Conservation (phyloP, 495 filamentous ascomycete species). For the Lindgomyces ingoldianus region DNA sequence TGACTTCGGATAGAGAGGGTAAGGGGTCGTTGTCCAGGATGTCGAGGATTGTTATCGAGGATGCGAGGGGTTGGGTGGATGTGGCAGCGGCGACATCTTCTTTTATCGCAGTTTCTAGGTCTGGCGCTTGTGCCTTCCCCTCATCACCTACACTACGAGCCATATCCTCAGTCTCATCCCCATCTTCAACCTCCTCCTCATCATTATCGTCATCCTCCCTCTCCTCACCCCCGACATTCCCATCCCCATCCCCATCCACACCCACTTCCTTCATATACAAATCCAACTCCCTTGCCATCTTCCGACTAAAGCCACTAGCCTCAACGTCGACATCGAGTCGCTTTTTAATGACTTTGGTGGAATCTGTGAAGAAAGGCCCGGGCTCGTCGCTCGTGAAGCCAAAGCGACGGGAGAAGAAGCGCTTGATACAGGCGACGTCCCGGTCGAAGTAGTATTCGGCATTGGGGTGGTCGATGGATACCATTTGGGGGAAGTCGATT, state of each 20-base stretch:
- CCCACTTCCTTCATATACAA: slow-evolving; percentile 78
- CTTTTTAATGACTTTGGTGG: slow-evolving; percentile 69
- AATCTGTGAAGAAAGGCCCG: slow-evolving; percentile 82
- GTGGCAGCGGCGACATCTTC: neutral
- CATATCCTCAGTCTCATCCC: neutral
- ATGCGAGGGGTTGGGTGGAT: slow-evolving; percentile 10
- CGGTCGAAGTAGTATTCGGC: slow-evolving; percentile 95
- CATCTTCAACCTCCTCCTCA: slow-evolving; percentile 1
- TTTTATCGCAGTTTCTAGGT: neutral
- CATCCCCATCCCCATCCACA: slow-evolving; percentile 60
- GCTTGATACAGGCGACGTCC: slow-evolving; percentile 90
- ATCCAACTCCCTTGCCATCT: slow-evolving; percentile 91
- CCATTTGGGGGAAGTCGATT: slow-evolving; percentile 98
- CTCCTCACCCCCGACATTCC: slow-evolving; percentile 51
- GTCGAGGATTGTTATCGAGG: slow-evolving; percentile 30
- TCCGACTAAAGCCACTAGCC: slow-evolving; percentile 92
- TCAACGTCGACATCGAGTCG: slow-evolving; percentile 76
- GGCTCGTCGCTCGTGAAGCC: slow-evolving; percentile 78
- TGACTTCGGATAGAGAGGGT: slow-evolving; percentile 24
- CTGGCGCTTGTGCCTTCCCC: neutral
- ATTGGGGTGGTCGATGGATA: slow-evolving; percentile 91
- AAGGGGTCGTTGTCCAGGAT: slow-evolving; percentile 32
- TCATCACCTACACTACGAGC: neutral
- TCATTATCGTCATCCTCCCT: slow-evolving; percentile 31
- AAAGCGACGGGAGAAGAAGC: slow-evolving; percentile 86